A percentile compares a stretch with the other conserved stretches of the same genome.
These are phyloP conservation scores for Epichloe gansuensis DNA, from an alignment of 2,329 filamentous ascomycete genomes.

Conservation along the genomic window DNA sequence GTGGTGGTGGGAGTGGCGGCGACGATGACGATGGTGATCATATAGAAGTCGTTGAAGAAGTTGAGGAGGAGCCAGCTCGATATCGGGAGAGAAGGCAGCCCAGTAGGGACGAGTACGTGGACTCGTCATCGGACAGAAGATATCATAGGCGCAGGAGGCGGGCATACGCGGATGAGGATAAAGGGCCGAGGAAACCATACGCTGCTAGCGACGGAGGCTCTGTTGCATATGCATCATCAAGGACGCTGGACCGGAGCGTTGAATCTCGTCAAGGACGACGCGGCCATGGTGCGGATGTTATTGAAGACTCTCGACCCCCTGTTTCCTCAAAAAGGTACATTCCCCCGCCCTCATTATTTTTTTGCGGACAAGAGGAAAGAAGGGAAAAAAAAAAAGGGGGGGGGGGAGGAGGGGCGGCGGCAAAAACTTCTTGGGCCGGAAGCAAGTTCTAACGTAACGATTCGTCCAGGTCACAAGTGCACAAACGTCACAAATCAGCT, in stretches of 20 bases:
- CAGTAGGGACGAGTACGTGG: conserved; percentile 17
- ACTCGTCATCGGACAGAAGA: conserved; percentile 14
- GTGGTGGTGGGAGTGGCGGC: conserved; percentile 1
- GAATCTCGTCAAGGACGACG: conserved; percentile 16
- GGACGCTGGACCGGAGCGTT: conserved; percentile 18
- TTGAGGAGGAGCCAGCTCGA: conserved; percentile 9
- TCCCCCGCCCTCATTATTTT: neutral
- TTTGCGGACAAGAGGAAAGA: neutral
- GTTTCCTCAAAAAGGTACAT: conserved; percentile 20
- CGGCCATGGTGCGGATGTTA: conserved; percentile 16
- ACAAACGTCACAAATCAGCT: conserved; percentile 10
- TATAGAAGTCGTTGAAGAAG: conserved; percentile 18
- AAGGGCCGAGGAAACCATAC: conserved; percentile 9
- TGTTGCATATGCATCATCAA: conserved; percentile 15
- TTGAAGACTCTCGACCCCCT: conserved; percentile 22
- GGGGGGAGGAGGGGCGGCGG: accelerated
- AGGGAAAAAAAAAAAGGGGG: neutral
- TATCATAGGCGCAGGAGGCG: conserved; percentile 12
- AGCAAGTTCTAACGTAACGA: neutral
- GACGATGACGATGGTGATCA: conserved; percentile 1
- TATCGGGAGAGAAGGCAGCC: conserved; percentile 8
- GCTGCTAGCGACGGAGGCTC: conserved; percentile 16
- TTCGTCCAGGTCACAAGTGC: conserved; percentile 4
- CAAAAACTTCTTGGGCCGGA: neutral
- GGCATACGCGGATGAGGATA: conserved; percentile 14